These are phyloP conservation scores for Seminavis robusta DNA, from an alignment of 108 stramenopile genomes.

Conservation along the genomic window DNA sequence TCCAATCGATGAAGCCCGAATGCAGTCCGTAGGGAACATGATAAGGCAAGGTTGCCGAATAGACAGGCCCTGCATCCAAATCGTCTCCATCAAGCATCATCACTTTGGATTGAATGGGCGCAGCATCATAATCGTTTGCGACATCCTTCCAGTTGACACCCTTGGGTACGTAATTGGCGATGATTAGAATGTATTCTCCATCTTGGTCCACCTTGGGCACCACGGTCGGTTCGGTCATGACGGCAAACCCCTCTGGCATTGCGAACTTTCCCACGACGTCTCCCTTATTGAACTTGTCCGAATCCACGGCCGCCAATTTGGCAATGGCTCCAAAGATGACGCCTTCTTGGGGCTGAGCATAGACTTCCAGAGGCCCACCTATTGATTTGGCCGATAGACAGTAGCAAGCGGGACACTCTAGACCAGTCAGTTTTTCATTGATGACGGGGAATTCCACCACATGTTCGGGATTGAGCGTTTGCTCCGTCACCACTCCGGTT, in stretches of 20 bases:
- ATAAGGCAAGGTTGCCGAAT: slow-evolving; percentile 15
- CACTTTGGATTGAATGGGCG: slow-evolving; percentile 7
- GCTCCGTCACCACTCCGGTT: slow-evolving; percentile 10
- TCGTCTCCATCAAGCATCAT: slow-evolving; percentile 31
- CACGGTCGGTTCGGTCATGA: slow-evolving; percentile 38
- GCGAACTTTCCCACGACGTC: slow-evolving; percentile 21
- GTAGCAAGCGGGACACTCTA: slow-evolving; percentile 1
- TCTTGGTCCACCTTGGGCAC: slow-evolving; percentile 18
- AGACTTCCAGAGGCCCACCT: slow-evolving; percentile 25
- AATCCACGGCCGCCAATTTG: no score
- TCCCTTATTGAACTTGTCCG: slow-evolving; percentile 33
- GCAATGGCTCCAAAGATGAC: no score
- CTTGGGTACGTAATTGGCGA: not conserved
- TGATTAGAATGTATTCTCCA: slow-evolving; percentile 3
- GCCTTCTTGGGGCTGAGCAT: slow-evolving; percentile 18
- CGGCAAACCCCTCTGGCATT: slow-evolving; percentile 12
- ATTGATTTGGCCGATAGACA: slow-evolving; percentile 7
- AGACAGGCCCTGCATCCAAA: slow-evolving; percentile 18
- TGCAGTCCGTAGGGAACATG: slow-evolving; percentile 35
- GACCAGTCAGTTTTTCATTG: slow-evolving; percentile 18
- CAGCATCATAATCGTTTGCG: slow-evolving; percentile 4
- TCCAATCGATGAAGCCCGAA: slow-evolving; percentile 5
- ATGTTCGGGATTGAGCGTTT: slow-evolving; percentile 17
- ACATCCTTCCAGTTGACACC: not conserved
- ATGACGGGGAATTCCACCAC: slow-evolving; percentile 38